Evolutionary conservation across 2,329 filamentous ascomycete genomes (phyloP).

Genomic region (Venturiaceae sp.): DNA sequence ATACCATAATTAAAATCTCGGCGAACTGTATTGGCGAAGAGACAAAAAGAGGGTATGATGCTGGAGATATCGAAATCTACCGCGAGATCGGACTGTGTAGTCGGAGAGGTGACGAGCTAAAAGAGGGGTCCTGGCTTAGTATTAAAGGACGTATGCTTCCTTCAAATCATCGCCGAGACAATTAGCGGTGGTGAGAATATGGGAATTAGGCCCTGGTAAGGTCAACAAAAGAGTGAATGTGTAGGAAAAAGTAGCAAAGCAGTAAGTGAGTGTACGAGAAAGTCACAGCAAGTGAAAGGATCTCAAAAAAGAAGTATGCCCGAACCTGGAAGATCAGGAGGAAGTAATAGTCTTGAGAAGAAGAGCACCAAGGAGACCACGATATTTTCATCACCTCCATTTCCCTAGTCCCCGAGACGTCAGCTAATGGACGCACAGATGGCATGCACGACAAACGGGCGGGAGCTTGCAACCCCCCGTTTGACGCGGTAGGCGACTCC

Average conservation of each 20-base stretch:
- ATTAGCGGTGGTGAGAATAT: no score
- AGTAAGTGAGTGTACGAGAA: not conserved
- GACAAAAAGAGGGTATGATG: not conserved
- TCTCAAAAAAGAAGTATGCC: not conserved
- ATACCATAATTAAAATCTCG: not conserved
- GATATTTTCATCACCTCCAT: not conserved
- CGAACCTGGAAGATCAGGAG: not conserved
- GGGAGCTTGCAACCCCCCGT: not conserved
- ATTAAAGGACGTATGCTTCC: not conserved
- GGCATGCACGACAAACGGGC: not conserved
- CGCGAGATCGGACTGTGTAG: not conserved
- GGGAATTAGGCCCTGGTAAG: no score
- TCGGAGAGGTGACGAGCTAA: not conserved
- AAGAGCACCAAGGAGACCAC: not conserved
- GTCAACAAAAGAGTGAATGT: not conserved
- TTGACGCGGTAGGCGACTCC: not conserved
- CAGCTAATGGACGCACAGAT: not conserved
- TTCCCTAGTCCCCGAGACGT: not conserved
- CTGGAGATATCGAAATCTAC: not conserved
- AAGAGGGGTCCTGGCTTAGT: not conserved
- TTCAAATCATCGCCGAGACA: not conserved
- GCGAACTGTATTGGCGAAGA: not conserved
- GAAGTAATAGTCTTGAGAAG: not conserved
- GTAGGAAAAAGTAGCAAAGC: not conserved
- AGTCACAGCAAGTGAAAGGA: not conserved